Evolutionary conservation across 345 rosid genomes (phyloP).

Genomic region (Citrus cavaleriei): DNA sequence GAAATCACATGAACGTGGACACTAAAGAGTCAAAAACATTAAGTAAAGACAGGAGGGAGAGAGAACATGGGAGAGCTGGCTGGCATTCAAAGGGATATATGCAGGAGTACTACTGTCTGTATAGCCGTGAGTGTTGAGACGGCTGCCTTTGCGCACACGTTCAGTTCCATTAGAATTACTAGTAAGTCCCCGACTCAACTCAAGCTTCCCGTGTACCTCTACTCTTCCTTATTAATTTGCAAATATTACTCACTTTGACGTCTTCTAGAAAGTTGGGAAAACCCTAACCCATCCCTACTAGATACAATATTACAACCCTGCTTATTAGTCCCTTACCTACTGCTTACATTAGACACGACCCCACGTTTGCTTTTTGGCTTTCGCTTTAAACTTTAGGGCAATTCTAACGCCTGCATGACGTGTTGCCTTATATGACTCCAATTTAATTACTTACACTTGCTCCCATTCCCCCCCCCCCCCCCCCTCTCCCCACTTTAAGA

Average conservation of each 20-base stretch:
- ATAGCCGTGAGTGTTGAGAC: background rate
- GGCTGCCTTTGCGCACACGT: slow-evolving; percentile 12
- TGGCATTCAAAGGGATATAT: background rate
- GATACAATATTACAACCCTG: background rate
- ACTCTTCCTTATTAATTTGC: background rate
- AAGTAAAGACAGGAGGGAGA: background rate
- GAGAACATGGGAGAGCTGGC: background rate
- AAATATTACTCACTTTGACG: slow-evolving; percentile 10
- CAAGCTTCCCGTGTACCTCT: slow-evolving; percentile 27
- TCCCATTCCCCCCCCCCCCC: background rate
- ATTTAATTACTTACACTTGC: background rate
- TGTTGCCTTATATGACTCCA: background rate
- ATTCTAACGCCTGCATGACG: slow-evolving; percentile 17
- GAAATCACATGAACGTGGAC: background rate
- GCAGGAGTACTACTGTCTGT: no score
- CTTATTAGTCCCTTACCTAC: background rate
- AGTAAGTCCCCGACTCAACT: background rate
- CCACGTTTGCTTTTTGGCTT: background rate
- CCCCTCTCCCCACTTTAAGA: no score
- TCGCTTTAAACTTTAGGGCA: slow-evolving; percentile 13
- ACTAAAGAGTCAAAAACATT: background rate
- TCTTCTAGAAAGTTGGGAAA: background rate
- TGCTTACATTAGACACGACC: background rate
- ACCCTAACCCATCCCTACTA: background rate
- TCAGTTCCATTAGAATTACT: background rate